Percentiles rank a stretch among this genome's conserved stretches.
Evolutionary conservation across 169 alveolate genomes (phyloP).

Genomic region (Eimeria falciformis): DNA sequence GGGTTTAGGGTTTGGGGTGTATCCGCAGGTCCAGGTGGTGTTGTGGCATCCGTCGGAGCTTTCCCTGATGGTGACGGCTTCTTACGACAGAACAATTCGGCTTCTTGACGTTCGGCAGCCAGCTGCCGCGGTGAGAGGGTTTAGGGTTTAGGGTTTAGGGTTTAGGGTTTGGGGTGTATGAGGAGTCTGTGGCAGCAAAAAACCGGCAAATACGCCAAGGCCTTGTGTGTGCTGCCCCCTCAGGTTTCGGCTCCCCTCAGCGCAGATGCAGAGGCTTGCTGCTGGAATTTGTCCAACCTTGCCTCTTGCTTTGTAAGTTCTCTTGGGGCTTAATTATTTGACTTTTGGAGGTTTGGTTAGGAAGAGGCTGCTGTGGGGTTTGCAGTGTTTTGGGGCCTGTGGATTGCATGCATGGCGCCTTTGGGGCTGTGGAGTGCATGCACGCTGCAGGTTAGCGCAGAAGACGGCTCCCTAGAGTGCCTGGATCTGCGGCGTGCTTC

Average conservation of each 20-base stretch:
- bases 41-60: conserved; percentile 80
- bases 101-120: conserved; percentile 37
- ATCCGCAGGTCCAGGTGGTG: conserved; percentile 71
- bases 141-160: background rate
- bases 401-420: too few relatives aligned
- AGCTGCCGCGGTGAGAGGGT: background rate
- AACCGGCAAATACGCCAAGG: too few relatives aligned
- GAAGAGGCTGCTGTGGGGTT: too few relatives aligned
- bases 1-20: conserved; percentile 6
- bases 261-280: conserved; percentile 29
- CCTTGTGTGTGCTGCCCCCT: too few relatives aligned
- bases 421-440: too few relatives aligned
- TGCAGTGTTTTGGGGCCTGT: too few relatives aligned
- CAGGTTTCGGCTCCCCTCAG: conserved; percentile 24
- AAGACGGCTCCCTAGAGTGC: conserved; percentile 20
- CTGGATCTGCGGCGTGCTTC: conserved; percentile 20
- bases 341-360: too few relatives aligned
- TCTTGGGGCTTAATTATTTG: too few relatives aligned
- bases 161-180: too few relatives aligned
- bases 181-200: too few relatives aligned
- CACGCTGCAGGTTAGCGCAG: conserved; percentile 22
- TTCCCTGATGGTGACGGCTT: conserved; percentile 73
- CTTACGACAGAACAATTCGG: conserved; percentile 34
- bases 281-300: conserved; percentile 37
- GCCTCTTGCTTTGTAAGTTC: conserved; percentile 32